These are phyloP conservation scores for Cladosporium oxysporum DNA, from an alignment of 2,329 filamentous ascomycete species.

Conservation along the genomic window DNA sequence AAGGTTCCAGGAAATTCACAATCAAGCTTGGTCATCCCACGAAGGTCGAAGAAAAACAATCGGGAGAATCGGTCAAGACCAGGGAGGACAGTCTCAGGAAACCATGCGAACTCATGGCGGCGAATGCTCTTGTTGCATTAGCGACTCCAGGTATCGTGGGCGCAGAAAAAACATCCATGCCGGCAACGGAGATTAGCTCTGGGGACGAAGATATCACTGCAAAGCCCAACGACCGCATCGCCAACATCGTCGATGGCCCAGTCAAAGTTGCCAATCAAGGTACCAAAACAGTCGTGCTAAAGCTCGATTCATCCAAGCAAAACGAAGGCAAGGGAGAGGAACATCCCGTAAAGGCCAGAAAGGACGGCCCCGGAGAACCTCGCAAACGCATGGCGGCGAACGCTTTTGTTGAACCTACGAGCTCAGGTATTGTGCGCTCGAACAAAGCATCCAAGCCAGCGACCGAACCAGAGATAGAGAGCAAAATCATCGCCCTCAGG, in stretches of 20 bases:
- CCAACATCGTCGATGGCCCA: neutral
- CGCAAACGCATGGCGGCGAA: neutral
- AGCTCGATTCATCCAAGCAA: neutral
- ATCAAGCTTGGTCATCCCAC: too few relatives aligned
- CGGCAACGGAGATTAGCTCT: too few relatives aligned
- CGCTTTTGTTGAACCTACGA: neutral
- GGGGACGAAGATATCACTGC: neutral
- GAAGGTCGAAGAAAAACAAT: too few relatives aligned
- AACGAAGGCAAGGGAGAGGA: neutral
- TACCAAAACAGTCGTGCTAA: neutral
- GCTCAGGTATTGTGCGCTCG: too few relatives aligned
- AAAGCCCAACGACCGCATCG: neutral
- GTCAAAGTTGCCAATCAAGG: neutral
- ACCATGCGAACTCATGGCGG: neutral
- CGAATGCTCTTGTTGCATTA: neutral
- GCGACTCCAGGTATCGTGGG: neutral
- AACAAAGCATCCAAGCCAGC: neutral
- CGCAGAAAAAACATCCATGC: neutral
- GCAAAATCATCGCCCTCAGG: neutral
- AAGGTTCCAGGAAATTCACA: too few relatives aligned
- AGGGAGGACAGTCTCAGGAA: too few relatives aligned
- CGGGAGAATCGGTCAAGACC: too few relatives aligned
- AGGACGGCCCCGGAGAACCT: neutral
- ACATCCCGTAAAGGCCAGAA: neutral
- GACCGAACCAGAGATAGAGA: neutral